These are phyloP conservation scores for Aspergillus ostianus DNA, from an alignment of 495 filamentous ascomycete genomes.

Conservation along the genomic window DNA sequence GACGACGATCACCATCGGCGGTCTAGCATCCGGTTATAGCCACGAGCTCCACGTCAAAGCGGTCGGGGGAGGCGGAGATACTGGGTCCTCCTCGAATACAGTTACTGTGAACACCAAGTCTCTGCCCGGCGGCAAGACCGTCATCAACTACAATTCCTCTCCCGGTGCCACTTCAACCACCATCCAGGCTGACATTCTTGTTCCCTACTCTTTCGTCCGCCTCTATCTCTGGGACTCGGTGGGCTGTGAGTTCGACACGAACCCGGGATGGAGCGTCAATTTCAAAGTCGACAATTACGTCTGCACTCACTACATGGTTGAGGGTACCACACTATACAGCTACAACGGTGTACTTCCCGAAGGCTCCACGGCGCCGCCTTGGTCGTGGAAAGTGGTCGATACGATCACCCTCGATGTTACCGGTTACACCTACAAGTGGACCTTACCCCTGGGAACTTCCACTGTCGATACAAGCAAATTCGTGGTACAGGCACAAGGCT, in stretches of 20 bases:
- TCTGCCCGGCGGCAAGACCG: constrained; percentile 5
- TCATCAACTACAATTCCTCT: constrained; percentile 12
- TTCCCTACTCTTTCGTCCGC: constrained; percentile 18
- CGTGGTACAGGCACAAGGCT: constrained; percentile 16
- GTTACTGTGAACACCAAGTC: constrained; percentile 7
- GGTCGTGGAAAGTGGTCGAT: neutral
- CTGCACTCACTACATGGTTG: constrained; percentile 22
- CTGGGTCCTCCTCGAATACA: constrained; percentile 8
- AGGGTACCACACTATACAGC: too few species aligned
- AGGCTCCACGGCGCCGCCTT: too few species aligned
- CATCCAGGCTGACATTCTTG: constrained; percentile 15
- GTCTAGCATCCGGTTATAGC: constrained; percentile 6
- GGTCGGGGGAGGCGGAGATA: constrained; percentile 4
- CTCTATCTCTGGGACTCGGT: constrained; percentile 14
- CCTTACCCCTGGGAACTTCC: constrained; percentile 14
- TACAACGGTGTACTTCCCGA: too few species aligned
- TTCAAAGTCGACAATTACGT: constrained; percentile 15
- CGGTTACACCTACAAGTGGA: constrained; percentile 17
- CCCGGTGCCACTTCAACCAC: constrained; percentile 9
- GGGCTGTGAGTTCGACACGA: constrained; percentile 13
- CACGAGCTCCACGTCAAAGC: constrained; percentile 6
- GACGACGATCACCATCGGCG: constrained; percentile 12
- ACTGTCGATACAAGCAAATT: constrained; percentile 14
- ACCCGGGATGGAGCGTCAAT: constrained; percentile 15
- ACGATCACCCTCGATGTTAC: constrained; percentile 6